Base-by-base conservation (phyloP, 352 stramenopile genomes). In the Phytopythium delawarense region DNA sequence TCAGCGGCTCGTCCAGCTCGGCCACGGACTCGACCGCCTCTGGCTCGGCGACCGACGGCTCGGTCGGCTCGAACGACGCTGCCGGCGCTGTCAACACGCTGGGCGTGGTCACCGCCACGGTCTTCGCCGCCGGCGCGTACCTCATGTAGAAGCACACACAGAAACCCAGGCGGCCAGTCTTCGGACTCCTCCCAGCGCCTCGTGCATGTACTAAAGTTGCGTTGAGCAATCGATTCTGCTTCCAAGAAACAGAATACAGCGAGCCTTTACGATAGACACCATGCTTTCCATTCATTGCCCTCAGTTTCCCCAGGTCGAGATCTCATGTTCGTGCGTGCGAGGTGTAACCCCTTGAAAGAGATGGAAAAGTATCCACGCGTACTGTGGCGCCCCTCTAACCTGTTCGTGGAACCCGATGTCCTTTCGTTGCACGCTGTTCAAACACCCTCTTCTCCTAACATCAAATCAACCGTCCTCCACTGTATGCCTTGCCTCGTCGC, bases 11-110 rank as follows among this genome's bases (percentile, higher is more conserved):
- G 53, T 39, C 37, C 9, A 34, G 21, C 53, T 32, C 53, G 11
- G n/a, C 8, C 8, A 37, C 34, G 11, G 39, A 42, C 8, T 18
- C 28, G 6, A 6, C 54, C 9, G 21, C 35, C 30, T 21, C 34
- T n/a, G 4, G 20, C 35, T 60, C 54, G 30, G 30, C 50, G 18
- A 51, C 54, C 54, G 37, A 37, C 21, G 54, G 54, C 11, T 60
- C 54, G 21, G 54, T 60, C 35, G 54, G 54, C 37, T 60, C 54
- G 20, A 60, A 48, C 54, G 37, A 46, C 54, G 37, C 54, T 15
- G 8, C 54, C 2, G 23, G n/a, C 7, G 54, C 54, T 4, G 54
- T 60, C 21, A 37, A 23, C 54, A 37, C 40, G 21, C 37, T 51
- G 12, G 23, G 21, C 35, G 54, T 50, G 7, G 50, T 44, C 18